A percentile compares a stretch with the other conserved stretches of the same genome.
Conservation (phyloP, 2,329 filamentous ascomycete species). For the Arthrobotrys musiformis region DNA sequence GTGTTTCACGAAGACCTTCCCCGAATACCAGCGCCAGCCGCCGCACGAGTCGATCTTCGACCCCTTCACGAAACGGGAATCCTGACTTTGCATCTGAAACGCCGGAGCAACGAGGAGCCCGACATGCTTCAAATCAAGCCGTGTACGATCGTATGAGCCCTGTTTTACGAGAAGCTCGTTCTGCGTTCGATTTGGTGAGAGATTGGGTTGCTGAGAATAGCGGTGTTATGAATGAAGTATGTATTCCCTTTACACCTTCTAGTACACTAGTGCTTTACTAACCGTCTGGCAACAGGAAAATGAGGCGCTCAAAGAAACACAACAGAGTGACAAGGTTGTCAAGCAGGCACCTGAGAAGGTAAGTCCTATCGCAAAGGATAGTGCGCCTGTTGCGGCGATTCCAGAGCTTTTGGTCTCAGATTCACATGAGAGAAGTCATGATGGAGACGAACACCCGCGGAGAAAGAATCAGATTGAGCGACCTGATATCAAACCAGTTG, state of each 20-base stretch:
- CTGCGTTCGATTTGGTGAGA: background rate
- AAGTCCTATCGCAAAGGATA: background rate
- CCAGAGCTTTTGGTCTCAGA: background rate
- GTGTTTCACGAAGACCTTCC: background rate
- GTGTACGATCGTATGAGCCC: constrained; percentile 4
- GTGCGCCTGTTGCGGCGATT: background rate
- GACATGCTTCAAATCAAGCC: background rate
- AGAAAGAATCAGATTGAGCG: background rate
- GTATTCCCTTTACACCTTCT: no score
- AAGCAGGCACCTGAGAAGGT: background rate
- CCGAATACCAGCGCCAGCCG: background rate
- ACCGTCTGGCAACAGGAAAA: background rate
- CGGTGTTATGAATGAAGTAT: background rate
- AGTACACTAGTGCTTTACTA: background rate
- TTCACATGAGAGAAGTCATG: background rate
- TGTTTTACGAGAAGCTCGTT: background rate
- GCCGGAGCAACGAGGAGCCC: background rate
- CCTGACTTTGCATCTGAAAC: background rate
- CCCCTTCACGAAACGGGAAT: background rate
- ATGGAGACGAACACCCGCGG: background rate
- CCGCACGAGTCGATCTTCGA: background rate
- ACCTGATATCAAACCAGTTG: background rate
- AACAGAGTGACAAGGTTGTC: background rate
- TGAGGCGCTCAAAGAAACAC: background rate
- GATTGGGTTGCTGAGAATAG: constrained; percentile 9